Evolutionary conservation across 1,139 yeast genomes (phyloP).

Genomic region (Yamadazyma buinensis): DNA sequence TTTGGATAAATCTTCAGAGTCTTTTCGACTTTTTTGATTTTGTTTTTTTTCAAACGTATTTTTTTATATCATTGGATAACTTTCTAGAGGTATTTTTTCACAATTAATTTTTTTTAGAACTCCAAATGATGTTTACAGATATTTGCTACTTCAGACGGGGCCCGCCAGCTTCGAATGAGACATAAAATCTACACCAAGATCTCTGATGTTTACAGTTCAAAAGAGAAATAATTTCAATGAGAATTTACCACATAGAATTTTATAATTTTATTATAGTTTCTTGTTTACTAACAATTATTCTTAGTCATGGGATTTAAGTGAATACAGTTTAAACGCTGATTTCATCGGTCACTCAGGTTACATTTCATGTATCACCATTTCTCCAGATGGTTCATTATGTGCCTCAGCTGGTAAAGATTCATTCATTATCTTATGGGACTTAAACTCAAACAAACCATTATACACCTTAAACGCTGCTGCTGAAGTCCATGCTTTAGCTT

Average conservation of each 20-base stretch:
- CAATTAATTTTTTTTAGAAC: no score
- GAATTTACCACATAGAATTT: background rate
- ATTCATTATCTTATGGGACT: constrained; percentile 98
- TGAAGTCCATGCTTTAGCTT: constrained; percentile 97
- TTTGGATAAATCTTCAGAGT: no score
- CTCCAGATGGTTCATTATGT: constrained; percentile 99
- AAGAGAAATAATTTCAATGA: no score
- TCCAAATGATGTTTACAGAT: constrained; percentile 59
- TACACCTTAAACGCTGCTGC: constrained; percentile 96
- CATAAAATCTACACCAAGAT: constrained; percentile 95
- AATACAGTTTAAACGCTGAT: constrained; percentile 89
- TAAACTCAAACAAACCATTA: constrained; percentile 81
- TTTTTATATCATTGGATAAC: no score
- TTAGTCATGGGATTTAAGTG: constrained; percentile 93
- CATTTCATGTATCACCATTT: constrained; percentile 95
- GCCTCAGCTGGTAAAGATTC: constrained; percentile 99
- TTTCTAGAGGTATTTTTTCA: background rate
- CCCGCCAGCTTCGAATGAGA: constrained; percentile 80
- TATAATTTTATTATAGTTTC: background rate
- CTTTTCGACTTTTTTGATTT: no score
- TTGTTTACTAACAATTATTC: constrained; percentile 25
- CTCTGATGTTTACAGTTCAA: no score
- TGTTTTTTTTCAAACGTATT: no score
- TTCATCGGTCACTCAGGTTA: constrained; percentile 99
- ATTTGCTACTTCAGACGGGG: constrained; percentile 99